Percentiles rank a stretch among this genome's conserved stretches.
Evolutionary conservation across 495 filamentous ascomycete species (phyloP).

Genomic region (Penicillium odoratum): DNA sequence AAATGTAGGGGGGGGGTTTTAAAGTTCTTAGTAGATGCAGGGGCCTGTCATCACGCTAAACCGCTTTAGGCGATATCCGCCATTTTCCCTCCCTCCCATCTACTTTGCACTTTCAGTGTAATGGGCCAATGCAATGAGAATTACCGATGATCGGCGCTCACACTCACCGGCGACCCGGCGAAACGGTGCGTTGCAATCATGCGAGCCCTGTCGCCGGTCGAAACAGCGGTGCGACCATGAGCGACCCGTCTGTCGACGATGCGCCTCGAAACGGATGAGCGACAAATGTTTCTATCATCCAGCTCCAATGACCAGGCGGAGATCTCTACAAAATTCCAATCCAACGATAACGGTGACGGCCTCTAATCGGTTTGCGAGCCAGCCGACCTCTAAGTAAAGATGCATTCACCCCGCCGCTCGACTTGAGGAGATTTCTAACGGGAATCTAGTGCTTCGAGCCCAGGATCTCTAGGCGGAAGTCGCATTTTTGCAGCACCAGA

Average conservation of each 20-base stretch:
- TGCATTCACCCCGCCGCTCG: not conserved
- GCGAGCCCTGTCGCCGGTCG: constrained; percentile 54
- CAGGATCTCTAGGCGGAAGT: constrained; percentile 24
- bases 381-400: constrained; percentile 32
- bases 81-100: not conserved
- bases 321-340: constrained; percentile 17
- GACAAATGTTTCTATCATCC: constrained; percentile 45
- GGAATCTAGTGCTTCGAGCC: constrained; percentile 28
- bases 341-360: constrained; percentile 9
- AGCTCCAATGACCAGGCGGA: constrained; percentile 43
- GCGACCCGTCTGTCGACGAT: constrained; percentile 40
- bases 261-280: constrained; percentile 32
- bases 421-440: not conserved
- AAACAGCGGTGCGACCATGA: constrained; percentile 53
- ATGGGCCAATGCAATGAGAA: constrained; percentile 18
- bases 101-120: not conserved
- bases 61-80: not conserved
- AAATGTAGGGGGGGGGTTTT: too few species aligned
- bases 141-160: constrained; percentile 23
- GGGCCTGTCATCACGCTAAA: not conserved
- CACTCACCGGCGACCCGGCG: constrained; percentile 34
- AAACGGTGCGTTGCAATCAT: constrained; percentile 51
- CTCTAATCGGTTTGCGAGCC: constrained; percentile 19
- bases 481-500: constrained; percentile 28
- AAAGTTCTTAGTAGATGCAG: not conserved